These are phyloP conservation scores for Infundibulicybe gibba DNA, from an alignment of 768 basidiomycete species.

Conservation along the genomic window DNA sequence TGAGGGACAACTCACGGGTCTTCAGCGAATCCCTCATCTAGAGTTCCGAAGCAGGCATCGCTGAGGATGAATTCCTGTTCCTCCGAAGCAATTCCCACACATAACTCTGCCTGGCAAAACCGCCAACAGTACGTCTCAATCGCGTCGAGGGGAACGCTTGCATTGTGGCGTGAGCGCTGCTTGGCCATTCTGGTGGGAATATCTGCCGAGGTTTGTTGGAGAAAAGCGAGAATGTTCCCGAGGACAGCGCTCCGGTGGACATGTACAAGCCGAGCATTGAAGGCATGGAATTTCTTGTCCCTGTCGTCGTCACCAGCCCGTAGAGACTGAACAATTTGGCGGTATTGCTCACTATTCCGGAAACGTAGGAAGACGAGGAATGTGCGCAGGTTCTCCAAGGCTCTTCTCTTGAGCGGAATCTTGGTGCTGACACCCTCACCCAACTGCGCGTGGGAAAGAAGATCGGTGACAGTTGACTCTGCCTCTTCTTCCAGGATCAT, in stretches of 20 bases:
- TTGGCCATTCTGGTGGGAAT: slow-evolving; percentile 15
- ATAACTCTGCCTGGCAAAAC: slow-evolving; percentile 46
- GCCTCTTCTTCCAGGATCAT: slow-evolving; percentile 36
- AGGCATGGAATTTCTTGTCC: no score
- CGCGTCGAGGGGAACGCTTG: slow-evolving; percentile 21
- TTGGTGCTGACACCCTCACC: slow-evolving; percentile 17
- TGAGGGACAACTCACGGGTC: slow-evolving; percentile 31
- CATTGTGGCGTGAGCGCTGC: slow-evolving; percentile 8
- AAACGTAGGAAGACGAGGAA: slow-evolving; percentile 58
- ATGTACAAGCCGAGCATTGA: no score
- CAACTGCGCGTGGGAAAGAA: slow-evolving; percentile 29
- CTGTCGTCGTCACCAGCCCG: slow-evolving; percentile 14
- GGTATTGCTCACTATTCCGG: slow-evolving; percentile 48
- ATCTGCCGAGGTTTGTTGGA: not conserved
- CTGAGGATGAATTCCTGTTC: slow-evolving; percentile 56
- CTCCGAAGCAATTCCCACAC: slow-evolving; percentile 49
- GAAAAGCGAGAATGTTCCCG: not conserved
- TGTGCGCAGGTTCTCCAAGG: slow-evolving; percentile 37
- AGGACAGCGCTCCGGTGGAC: not conserved
- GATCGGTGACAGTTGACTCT: slow-evolving; percentile 30
- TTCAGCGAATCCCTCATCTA: slow-evolving; percentile 46
- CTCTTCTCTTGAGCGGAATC: slow-evolving; percentile 22
- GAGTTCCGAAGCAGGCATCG: slow-evolving; percentile 48
- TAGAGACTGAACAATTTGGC: slow-evolving; percentile 30
- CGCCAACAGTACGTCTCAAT: slow-evolving; percentile 47